phyloP scores from a whole-genome alignment of 2,329 filamentous ascomycete species.

The Sporothrix humicola region DNA sequence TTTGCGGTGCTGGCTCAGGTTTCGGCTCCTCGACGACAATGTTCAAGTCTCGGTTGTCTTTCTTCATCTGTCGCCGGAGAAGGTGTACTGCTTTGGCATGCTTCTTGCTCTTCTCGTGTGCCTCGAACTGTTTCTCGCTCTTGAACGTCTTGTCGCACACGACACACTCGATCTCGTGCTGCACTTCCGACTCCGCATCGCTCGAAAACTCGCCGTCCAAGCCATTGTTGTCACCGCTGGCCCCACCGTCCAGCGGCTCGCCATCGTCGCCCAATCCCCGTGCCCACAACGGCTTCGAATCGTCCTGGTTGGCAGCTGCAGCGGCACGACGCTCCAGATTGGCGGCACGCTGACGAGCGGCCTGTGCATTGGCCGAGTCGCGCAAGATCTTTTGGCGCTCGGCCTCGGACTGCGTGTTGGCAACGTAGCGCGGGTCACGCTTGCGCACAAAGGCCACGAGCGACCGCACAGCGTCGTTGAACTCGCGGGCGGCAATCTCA shows the following conservation, averaged over 20 bases:
- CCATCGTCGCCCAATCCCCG: constrained; percentile 61
- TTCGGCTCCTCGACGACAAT: constrained; percentile 43
- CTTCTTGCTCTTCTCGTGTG: constrained; percentile 96
- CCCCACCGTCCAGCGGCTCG: constrained; percentile 56
- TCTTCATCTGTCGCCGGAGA: constrained; percentile 79
- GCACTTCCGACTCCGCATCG: constrained; percentile 59
- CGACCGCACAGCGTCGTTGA: constrained; percentile 88
- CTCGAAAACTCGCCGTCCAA: constrained; percentile 59
- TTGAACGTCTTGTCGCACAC: constrained; percentile 82
- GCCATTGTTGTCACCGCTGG: constrained; percentile 46
- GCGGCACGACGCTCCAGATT: constrained; percentile 71
- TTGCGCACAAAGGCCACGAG: constrained; percentile 89
- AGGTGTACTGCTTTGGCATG: constrained; percentile 85
- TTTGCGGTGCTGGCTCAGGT: constrained; percentile 1
- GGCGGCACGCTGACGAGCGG: constrained; percentile 78
- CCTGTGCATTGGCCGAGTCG: constrained; percentile 81
- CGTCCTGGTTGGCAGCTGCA: constrained; percentile 55
- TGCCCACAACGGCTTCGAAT: constrained; percentile 76
- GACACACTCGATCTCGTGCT: constrained; percentile 72
- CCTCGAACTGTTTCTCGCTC: constrained; percentile 88
- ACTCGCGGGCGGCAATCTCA: constrained; percentile 82
- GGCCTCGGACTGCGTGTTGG: constrained; percentile 76
- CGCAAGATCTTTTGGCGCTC: constrained; percentile 80
- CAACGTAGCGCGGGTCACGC: constrained; percentile 82
- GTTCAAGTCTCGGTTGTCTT: constrained; percentile 71